Evolutionary conservation across 1,139 yeast species (phyloP).

Genomic region (Insectozyma bohioensis): DNA sequence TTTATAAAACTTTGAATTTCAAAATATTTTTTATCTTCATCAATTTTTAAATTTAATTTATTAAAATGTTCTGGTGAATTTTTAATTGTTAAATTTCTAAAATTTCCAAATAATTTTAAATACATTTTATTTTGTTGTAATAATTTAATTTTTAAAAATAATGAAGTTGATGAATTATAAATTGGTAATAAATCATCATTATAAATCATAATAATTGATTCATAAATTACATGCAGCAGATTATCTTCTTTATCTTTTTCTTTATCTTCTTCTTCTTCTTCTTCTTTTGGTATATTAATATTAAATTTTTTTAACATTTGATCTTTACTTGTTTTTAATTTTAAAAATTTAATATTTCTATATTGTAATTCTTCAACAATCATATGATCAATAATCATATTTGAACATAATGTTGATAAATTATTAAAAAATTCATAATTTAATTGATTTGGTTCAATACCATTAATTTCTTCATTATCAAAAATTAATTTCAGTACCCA

Average conservation of each 20-base stretch:
- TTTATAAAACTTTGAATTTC: conserved; percentile 29
- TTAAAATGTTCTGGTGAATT: conserved; percentile 17
- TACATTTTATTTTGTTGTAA: conserved; percentile 26
- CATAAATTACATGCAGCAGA: conserved; percentile 23
- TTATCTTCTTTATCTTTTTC: too few species aligned
- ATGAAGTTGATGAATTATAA: conserved; percentile 32
- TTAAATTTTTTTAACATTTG: conserved; percentile 15
- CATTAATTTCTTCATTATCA: conserved; percentile 11
- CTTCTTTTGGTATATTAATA: too few species aligned
- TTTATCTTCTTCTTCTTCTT: conserved; percentile 5
- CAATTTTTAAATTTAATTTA: conserved; percentile 22
- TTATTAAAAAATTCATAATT: conserved; percentile 51
- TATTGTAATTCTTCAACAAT: conserved; percentile 57
- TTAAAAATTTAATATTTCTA: conserved; percentile 38
- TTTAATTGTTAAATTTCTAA: conserved; percentile 23
- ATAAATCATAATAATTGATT: conserved; percentile 33
- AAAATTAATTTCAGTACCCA: conserved; percentile 39
- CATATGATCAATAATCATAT: conserved; percentile 62
- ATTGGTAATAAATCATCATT: conserved; percentile 38
- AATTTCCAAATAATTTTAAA: conserved; percentile 31
- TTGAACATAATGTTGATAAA: conserved; percentile 53
- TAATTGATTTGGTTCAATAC: conserved; percentile 20
- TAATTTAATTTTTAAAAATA: conserved; percentile 35
- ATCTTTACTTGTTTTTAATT: conserved; percentile 18
- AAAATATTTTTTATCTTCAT: conserved; percentile 24